These are phyloP conservation scores for Adenanthera pavonina DNA, from an alignment of 306 rosid genomes.

Conservation along the genomic window DNA sequence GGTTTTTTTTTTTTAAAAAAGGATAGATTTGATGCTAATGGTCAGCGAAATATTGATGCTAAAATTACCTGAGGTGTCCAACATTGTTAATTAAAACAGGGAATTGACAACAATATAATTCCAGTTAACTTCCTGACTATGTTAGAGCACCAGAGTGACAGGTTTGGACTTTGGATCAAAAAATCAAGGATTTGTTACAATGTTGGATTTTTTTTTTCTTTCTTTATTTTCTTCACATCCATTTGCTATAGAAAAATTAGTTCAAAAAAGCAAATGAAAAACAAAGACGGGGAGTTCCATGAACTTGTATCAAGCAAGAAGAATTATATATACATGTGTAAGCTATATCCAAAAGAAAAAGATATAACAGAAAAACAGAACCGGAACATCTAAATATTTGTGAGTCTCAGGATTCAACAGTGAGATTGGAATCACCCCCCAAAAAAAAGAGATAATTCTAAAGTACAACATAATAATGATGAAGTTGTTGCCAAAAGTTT, in stretches of 20 bases:
- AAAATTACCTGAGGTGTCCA: constrained; percentile 6
- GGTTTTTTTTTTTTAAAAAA: background rate
- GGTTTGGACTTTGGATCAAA: background rate
- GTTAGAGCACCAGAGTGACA: background rate
- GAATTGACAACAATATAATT: background rate
- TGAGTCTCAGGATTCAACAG: constrained; percentile 15
- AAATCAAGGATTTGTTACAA: background rate
- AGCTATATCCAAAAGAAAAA: too few species aligned
- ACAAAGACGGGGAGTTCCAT: too few species aligned
- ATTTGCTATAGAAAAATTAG: too few species aligned
- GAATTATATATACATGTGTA: too few species aligned
- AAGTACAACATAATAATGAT: background rate
- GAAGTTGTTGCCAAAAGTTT: too few species aligned
- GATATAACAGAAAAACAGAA: background rate
- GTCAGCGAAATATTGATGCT: background rate
- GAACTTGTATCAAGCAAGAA: too few species aligned
- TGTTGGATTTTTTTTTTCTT: too few species aligned
- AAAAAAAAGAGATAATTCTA: constrained; percentile 8
- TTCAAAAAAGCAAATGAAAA: too few species aligned
- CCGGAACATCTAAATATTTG: background rate
- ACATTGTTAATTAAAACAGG: background rate
- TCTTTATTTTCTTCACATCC: too few species aligned
- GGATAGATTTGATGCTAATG: constrained; percentile 6
- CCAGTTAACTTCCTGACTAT: constrained; percentile 22
- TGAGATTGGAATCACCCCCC: background rate